phyloP scores from a whole-genome alignment of 208 protist species.

The Leishmania guyanensis region DNA sequence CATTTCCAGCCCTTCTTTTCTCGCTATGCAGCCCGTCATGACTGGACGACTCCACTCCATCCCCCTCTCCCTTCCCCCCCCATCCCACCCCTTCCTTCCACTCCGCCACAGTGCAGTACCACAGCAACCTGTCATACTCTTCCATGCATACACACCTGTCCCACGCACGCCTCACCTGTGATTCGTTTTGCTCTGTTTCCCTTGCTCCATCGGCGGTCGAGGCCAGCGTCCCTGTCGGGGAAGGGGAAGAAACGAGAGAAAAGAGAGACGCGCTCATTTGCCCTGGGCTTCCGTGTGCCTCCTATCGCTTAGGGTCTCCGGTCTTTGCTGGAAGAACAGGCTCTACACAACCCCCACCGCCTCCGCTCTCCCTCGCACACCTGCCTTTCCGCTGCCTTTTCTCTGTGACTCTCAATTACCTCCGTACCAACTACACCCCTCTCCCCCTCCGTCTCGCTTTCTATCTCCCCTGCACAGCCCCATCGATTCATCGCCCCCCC shows the following conservation, averaged over 20 bases:
- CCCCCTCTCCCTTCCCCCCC: not conserved
- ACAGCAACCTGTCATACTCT: not conserved
- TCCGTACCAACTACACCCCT: not conserved
- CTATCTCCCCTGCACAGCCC: not conserved
- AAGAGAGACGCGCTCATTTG: not conserved
- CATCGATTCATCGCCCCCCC: not conserved
- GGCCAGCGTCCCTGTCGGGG: too few relatives aligned
- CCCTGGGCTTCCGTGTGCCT: not conserved
- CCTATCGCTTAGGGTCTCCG: not conserved
- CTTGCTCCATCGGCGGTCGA: too few relatives aligned
- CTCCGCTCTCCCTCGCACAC: not conserved
- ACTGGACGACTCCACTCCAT: not conserved
- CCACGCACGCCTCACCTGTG: not conserved
- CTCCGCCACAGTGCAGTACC: not conserved
- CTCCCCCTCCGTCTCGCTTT: not conserved
- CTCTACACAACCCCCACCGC: not conserved
- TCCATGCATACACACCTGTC: constrained; percentile 4
- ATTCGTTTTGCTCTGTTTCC: too few relatives aligned
- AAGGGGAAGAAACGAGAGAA: not conserved
- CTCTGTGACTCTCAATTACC: not conserved
- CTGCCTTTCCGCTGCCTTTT: not conserved
- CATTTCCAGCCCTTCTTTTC: not conserved
- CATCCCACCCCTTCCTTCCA: not conserved
- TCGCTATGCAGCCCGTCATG: not conserved
- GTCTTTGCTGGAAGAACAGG: not conserved